Percentiles rank a stretch among this genome's conserved stretches.
These are phyloP conservation scores for Diplocarpon mali DNA, from an alignment of 2,329 filamentous ascomycete genomes.

Conservation along the genomic window DNA sequence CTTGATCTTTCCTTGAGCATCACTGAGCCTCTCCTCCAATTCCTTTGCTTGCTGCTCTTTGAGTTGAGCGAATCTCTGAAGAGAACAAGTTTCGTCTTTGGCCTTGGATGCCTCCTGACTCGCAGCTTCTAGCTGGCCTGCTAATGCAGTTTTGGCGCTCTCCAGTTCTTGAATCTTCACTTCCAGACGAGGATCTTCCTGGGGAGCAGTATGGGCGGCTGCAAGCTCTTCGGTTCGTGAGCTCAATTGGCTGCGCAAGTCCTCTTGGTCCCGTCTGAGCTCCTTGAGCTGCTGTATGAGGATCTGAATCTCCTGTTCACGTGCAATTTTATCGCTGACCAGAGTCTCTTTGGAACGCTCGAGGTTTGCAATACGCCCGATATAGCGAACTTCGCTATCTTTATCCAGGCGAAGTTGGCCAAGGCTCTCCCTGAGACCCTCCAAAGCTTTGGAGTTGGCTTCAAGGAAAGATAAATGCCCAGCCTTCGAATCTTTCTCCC, in stretches of 20 bases:
- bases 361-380: conserved; percentile 16
- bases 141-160: conserved; percentile 14
- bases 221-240: conserved; percentile 17
- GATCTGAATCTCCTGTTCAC: conserved; percentile 10
- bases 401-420: conserved; percentile 13
- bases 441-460: conserved; percentile 10
- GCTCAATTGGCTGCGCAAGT: conserved; percentile 12
- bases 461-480: conserved; percentile 8
- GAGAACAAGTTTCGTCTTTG: conserved; percentile 9
- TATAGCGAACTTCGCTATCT: conserved; percentile 13
- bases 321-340: conserved; percentile 6
- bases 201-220: conserved; percentile 7
- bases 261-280: conserved; percentile 11
- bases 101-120: conserved; percentile 24
- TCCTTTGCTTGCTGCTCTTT: conserved; percentile 9
- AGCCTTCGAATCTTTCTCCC: conserved; percentile 6
- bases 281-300: conserved; percentile 11
- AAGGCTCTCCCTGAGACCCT: conserved; percentile 16
- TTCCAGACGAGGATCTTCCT: conserved; percentile 16
- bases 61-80: conserved; percentile 4
- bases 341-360: conserved; percentile 15
- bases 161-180: conserved; percentile 17
- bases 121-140: conserved; percentile 25
- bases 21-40: conserved; percentile 7
- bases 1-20: conserved; percentile 18